Conservation (phyloP, 2,329 filamentous ascomycete genomes). For the Aspergillus sp. region DNA sequence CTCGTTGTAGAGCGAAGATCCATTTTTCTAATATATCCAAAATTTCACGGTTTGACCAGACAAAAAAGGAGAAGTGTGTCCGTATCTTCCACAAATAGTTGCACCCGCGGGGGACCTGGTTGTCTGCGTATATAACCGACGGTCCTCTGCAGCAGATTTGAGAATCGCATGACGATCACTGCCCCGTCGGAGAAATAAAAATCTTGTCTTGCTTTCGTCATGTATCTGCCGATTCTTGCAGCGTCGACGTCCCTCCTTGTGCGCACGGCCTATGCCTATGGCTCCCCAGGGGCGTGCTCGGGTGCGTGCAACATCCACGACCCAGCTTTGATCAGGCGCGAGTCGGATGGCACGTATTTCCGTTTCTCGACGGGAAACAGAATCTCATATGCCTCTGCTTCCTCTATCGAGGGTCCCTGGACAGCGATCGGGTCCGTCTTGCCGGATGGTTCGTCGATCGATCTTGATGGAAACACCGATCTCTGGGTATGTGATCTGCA, state of each 20-base stretch:
- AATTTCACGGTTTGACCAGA: not conserved
- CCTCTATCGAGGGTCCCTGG: conserved; percentile 53
- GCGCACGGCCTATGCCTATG: conserved; percentile 27
- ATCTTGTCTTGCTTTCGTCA: not conserved
- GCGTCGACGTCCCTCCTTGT: conserved; percentile 10
- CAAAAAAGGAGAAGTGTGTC: not conserved
- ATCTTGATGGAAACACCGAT: conserved; percentile 48
- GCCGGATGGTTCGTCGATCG: conserved; percentile 47
- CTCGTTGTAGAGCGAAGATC: not conserved
- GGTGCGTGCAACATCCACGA: conserved; percentile 45
- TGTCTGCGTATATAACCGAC: conserved; percentile 1
- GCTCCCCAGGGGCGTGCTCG: conserved; percentile 31
- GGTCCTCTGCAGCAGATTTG: not conserved
- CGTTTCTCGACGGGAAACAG: conserved; percentile 54
- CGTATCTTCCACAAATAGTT: conserved; percentile 8
- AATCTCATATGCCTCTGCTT: conserved; percentile 51
- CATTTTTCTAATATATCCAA: not conserved
- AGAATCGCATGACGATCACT: not conserved
- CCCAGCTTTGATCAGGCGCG: conserved; percentile 49
- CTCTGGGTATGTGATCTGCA: conserved; percentile 45
- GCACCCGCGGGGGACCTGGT: not conserved
- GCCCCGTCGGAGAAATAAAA: not conserved
- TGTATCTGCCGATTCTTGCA: conserved; percentile 10
- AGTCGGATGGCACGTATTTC: conserved; percentile 52
- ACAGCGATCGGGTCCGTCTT: conserved; percentile 49